A percentile compares a stretch with the other conserved stretches of the same genome.
Evolutionary conservation across 768 basidiomycete genomes (phyloP).

Genomic region (Kwoniella mangroviensis): DNA sequence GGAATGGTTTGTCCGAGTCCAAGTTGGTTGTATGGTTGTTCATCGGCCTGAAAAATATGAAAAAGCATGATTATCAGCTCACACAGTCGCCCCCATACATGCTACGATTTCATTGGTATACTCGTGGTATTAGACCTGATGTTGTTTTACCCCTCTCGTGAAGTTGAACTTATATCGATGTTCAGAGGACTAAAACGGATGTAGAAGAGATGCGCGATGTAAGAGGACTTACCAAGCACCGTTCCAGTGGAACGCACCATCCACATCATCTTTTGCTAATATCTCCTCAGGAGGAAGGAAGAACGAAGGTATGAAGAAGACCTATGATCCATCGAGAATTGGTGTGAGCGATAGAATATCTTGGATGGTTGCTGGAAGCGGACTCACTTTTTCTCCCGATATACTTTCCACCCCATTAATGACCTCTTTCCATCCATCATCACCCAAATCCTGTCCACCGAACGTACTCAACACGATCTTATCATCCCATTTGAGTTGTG

Average conservation of each 20-base stretch:
- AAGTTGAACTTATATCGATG: no score
- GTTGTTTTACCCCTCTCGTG: no score
- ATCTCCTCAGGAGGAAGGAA: conserved; percentile 55
- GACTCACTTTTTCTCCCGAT: conserved; percentile 42
- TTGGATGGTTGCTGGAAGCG: background rate
- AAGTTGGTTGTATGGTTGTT: conserved; percentile 34
- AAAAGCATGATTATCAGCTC: background rate
- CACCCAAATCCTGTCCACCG: conserved; percentile 48
- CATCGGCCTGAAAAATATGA: conserved; percentile 38
- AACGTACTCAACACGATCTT: conserved; percentile 53
- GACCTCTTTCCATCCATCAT: conserved; percentile 31
- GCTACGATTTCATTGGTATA: no score
- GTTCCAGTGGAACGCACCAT: conserved; percentile 57
- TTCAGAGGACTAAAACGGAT: background rate
- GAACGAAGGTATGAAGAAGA: conserved; percentile 57
- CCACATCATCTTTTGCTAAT: conserved; percentile 42
- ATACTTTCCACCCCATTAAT: conserved; percentile 22
- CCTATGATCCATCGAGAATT: conserved; percentile 23
- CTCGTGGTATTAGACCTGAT: no score
- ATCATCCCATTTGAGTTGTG: conserved; percentile 35
- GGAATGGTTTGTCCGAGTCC: conserved; percentile 48
- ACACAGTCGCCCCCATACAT: no score
- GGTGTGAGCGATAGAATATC: background rate
- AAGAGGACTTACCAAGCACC: conserved; percentile 48
- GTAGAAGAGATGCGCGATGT: background rate